These are phyloP conservation scores for Phycomyces blakesleeanus DNA, from an alignment of 192 early-diverging fungal genomes.

Conservation along the genomic window DNA sequence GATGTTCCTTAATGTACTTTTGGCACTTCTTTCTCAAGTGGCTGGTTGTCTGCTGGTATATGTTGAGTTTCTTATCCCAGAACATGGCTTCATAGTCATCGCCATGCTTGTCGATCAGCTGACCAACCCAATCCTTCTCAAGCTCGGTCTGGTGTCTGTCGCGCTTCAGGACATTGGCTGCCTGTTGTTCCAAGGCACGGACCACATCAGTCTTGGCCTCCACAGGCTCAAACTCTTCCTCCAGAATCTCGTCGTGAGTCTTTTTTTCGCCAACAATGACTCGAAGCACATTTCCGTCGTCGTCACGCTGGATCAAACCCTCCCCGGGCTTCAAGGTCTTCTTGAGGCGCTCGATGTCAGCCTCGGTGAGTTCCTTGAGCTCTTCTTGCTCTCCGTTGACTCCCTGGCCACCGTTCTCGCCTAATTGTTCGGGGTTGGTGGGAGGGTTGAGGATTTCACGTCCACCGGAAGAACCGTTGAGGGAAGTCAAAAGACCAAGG, in stretches of 20 bases:
- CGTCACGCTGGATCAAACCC: constrained; percentile 81
- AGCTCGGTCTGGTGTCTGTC: constrained; percentile 53
- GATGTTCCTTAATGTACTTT: constrained; percentile 16
- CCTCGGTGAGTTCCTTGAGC: constrained; percentile 44
- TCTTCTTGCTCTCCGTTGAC: too few relatives aligned
- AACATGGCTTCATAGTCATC: constrained; percentile 76
- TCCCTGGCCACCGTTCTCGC: constrained; percentile 20
- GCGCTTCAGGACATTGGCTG: constrained; percentile 38
- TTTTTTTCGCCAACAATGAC: constrained; percentile 61
- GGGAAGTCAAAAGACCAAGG: constrained; percentile 61
- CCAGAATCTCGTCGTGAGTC: constrained; percentile 42
- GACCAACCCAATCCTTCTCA: constrained; percentile 53
- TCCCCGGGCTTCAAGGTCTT: constrained; percentile 57
- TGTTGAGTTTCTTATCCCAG: constrained; percentile 69
- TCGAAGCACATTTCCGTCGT: constrained; percentile 67
- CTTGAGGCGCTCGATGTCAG: constrained; percentile 52
- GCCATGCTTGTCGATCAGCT: constrained; percentile 66
- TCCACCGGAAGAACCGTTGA: constrained; percentile 67
- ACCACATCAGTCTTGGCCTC: constrained; percentile 55
- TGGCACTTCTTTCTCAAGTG: constrained; percentile 56
- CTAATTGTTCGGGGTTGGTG: not conserved
- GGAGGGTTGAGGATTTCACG: constrained; percentile 33
- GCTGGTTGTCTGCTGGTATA: constrained; percentile 61
- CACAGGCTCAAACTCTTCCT: constrained; percentile 32
- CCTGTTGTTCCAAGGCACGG: constrained; percentile 53